These are phyloP conservation scores for Neonectria coccinea DNA, from an alignment of 2,329 filamentous ascomycete species.

Conservation along the genomic window DNA sequence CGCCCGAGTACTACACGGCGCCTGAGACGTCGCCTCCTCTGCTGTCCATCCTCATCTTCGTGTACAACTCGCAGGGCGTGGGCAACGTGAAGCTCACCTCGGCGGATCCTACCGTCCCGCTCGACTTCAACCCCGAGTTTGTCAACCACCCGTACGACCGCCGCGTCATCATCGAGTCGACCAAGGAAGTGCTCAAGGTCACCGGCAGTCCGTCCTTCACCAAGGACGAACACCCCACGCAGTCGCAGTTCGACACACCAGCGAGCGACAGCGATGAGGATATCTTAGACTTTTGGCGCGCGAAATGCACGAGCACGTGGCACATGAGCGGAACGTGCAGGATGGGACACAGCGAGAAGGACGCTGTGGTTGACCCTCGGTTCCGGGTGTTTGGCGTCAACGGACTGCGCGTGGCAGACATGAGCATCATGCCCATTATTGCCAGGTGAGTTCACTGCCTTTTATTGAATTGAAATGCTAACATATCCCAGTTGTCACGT, in stretches of 20 bases:
- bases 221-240: slow-evolving; percentile 24
- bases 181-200: slow-evolving; percentile 29
- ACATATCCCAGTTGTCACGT: slow-evolving; percentile 23
- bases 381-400: slow-evolving; percentile 62
- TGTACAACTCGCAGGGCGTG: slow-evolving; percentile 29
- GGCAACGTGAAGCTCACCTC: slow-evolving; percentile 27
- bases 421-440: slow-evolving; percentile 61
- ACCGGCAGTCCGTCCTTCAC: slow-evolving; percentile 21
- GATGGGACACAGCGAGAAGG: slow-evolving; percentile 20
- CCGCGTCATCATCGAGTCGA: slow-evolving; percentile 32
- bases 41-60: slow-evolving; percentile 30
- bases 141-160: slow-evolving; percentile 31
- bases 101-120: slow-evolving; percentile 22
- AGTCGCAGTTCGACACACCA: slow-evolving; percentile 23
- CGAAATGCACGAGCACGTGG: slow-evolving; percentile 33
- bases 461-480: not conserved
- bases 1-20: slow-evolving; percentile 28
- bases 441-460: slow-evolving; percentile 18
- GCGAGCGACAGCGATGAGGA: slow-evolving; percentile 31
- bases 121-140: slow-evolving; percentile 30
- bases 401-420: slow-evolving; percentile 63
- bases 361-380: slow-evolving; percentile 44
- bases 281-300: slow-evolving; percentile 33
- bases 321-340: slow-evolving; percentile 36
- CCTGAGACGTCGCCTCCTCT: slow-evolving; percentile 28